phyloP scores from a whole-genome alignment of 139 green algal species.

The Volvox africanus region DNA sequence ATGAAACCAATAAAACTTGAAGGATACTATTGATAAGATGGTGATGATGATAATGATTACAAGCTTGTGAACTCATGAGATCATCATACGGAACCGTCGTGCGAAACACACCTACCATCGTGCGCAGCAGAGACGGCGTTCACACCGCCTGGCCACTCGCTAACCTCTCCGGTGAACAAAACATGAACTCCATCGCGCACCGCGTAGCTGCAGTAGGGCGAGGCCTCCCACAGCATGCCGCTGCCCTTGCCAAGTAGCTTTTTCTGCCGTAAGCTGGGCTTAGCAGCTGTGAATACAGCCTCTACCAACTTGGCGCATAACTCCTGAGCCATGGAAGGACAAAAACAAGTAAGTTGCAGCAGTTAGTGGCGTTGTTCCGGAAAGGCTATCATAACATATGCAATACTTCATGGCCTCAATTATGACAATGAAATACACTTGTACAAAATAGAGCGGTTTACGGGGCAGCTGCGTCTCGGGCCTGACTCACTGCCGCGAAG shows the following conservation, averaged over 20 bases:
- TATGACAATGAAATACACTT: no score
- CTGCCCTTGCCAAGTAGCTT: slow-evolving; percentile 24
- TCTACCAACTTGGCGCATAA: slow-evolving; percentile 18
- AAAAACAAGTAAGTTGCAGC: not conserved
- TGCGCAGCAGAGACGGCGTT: slow-evolving; percentile 62
- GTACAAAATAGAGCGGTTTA: no score
- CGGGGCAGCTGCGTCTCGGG: not conserved
- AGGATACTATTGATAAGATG: no score
- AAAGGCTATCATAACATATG: no score
- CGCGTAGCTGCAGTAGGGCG: slow-evolving; percentile 63
- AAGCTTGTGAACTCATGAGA: no score
- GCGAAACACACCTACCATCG: slow-evolving; percentile 54
- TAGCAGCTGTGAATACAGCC: not conserved
- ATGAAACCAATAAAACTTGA: no score
- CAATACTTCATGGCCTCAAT: no score
- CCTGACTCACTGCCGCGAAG: not conserved
- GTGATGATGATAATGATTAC: no score
- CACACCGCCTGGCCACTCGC: slow-evolving; percentile 70
- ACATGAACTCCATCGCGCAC: slow-evolving; percentile 64
- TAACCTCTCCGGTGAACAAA: slow-evolving; percentile 73
- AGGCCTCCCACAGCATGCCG: slow-evolving; percentile 58
- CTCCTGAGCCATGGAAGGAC: not conserved
- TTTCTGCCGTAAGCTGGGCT: slow-evolving; percentile 6
- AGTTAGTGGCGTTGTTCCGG: not conserved
- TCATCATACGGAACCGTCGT: no score